A percentile compares a stretch with the other conserved stretches of the same genome.
phyloP scores from a whole-genome alignment of 495 filamentous ascomycete genomes.

The Bacidia gigantensis region DNA sequence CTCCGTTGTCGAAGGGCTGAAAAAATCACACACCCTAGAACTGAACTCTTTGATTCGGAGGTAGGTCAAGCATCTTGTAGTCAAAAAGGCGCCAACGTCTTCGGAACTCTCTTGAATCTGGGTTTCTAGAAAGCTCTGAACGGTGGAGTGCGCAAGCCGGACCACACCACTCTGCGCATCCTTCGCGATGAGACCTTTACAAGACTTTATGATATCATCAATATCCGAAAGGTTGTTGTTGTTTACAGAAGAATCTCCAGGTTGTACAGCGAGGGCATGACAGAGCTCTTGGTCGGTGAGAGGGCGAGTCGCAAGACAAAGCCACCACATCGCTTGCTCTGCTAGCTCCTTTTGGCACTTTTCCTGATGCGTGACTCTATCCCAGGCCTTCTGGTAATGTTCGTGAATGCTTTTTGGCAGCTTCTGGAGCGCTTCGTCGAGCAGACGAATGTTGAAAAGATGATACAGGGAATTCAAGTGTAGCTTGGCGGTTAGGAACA shows the following conservation, averaged over 20 bases:
- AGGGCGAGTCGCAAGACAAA: not conserved
- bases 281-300: not conserved
- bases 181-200: not conserved
- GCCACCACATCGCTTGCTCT: not conserved
- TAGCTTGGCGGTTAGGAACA: constrained; percentile 18
- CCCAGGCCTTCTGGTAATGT: constrained; percentile 15
- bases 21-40: not conserved
- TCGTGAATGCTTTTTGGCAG: constrained; percentile 13
- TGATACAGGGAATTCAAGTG: constrained; percentile 15
- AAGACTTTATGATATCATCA: not conserved
- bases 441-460: constrained; percentile 4
- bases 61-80: not conserved
- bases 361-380: constrained; percentile 4
- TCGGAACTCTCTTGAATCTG: not conserved
- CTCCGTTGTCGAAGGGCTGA: not conserved
- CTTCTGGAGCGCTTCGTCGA: constrained; percentile 9
- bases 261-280: not conserved
- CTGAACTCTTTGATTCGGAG: not conserved
- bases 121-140: not conserved
- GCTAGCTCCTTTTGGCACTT: not conserved
- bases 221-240: not conserved
- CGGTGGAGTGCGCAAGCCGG: not conserved
- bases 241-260: not conserved
- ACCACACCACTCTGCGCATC: not conserved
- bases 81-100: not conserved